Evolutionary conservation across 2,329 filamentous ascomycete genomes (phyloP), one percentile per base, ranked within the genome.

Genomic region (Periconia macrospinosa): DNA sequence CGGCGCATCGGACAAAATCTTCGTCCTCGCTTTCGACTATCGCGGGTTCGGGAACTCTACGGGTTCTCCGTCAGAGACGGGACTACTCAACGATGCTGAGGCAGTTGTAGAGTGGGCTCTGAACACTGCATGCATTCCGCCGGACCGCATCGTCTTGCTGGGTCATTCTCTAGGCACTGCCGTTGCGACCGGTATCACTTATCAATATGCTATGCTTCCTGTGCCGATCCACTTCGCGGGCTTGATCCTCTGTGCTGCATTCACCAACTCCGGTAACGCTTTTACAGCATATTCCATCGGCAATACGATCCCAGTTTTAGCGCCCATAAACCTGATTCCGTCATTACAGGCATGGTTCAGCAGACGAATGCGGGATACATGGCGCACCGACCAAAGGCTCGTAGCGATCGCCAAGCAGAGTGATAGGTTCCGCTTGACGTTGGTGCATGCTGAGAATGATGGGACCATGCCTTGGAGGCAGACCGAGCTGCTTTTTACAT

Each of bases 141-240:
- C 91, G 0, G 82, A 83, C 30, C 86, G 86, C 15, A 93, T 97
- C 53, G 85, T 93, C 5, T 78, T 97, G 15, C 77, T 95, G 2
- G 93, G 92, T 1, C 92, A 97, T 60, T 95, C 90, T 63, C 81
- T 97, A 0, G 93, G 93, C 10, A 96, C 93, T 0, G 93, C 91
- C 0, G 90, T 97, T 1, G 85, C 87, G 5, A 83, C 86, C 23
- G 92, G 85, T 5, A 86, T 91, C 1, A 86, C 85, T 6, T 86
- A 95, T 66, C 81, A 84, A 44, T 93, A 89, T 64, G 30, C 84
- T 14, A 67, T 74, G n/a, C 63, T 67, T 3, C 54, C 62, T 14
- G 51, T 55, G 8, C 89, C 96, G 1, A 84, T 87, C 2, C 86
- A 91, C 27, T 95, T 96, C 65, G 91, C 89, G 1, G 90, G 91